Evolutionary conservation across 176 grass and related monocot genomes (phyloP).

Genomic region (Cenchrus purpureus): DNA sequence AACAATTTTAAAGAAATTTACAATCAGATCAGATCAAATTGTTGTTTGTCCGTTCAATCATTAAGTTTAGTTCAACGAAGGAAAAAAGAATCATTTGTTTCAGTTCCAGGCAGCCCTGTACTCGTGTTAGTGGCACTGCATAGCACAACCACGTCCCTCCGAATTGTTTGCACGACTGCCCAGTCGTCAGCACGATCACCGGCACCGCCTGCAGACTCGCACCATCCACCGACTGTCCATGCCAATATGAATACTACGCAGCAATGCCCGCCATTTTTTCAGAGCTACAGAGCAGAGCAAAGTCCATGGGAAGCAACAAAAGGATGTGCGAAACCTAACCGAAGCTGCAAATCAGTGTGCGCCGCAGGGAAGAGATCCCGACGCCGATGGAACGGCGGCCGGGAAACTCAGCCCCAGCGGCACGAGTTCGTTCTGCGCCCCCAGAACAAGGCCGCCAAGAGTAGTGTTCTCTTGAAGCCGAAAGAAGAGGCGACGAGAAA

Average conservation of each 20-base stretch:
- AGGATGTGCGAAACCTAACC: neutral
- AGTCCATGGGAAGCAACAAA: neutral
- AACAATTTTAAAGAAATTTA: too few species aligned
- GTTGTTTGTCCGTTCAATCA: neutral
- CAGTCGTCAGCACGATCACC: neutral
- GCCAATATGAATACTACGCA: neutral
- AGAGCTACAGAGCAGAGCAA: too few species aligned
- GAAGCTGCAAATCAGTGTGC: neutral
- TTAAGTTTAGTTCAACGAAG: neutral
- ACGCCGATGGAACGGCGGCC: neutral
- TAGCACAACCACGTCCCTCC: neutral
- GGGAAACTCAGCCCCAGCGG: neutral
- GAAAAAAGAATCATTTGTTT: neutral
- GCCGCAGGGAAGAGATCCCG: conserved; percentile 9
- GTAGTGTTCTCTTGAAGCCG: conserved; percentile 55
- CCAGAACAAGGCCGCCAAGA: conserved; percentile 64
- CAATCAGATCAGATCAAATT: neutral
- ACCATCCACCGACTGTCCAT: neutral
- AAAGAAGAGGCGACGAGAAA: conserved; percentile 55
- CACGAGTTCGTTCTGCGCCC: conserved; percentile 40
- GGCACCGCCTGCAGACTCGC: neutral
- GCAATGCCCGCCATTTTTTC: neutral
- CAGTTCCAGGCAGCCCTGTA: neutral
- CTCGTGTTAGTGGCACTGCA: neutral
- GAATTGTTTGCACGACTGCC: neutral